Evolutionary conservation across 129 eudicot species (phyloP).

Genomic region (Solidago caesia): DNA sequence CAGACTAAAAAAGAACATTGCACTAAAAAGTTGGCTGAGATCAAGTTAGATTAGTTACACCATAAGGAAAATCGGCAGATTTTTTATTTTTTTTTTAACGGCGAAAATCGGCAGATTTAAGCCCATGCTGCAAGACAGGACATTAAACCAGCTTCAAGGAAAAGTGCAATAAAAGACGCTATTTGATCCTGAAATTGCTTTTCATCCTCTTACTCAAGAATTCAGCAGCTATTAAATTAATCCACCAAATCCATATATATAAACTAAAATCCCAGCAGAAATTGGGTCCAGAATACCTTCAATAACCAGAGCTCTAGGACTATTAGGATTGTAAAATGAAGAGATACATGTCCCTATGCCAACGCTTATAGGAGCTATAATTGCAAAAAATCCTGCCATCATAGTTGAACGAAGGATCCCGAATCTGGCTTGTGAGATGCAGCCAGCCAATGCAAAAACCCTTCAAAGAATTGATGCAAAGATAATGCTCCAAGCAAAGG

Average conservation of each 20-base stretch:
- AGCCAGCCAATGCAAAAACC: conserved; percentile 88
- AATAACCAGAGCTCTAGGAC: conserved; percentile 68
- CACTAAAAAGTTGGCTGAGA: not conserved
- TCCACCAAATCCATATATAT: conserved; percentile 93
- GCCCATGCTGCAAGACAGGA: conserved; percentile 82
- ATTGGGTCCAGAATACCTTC: conserved; percentile 81
- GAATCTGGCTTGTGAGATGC: conserved; percentile 75
- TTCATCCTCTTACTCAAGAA: conserved; percentile 88
- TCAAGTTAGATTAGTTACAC: conserved; percentile 18
- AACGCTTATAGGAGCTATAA: conserved; percentile 71
- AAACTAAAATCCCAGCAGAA: conserved; percentile 78
- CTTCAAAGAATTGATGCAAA: conserved; percentile 87
- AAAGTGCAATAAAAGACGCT: conserved; percentile 62
- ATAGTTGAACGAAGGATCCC: conserved; percentile 42
- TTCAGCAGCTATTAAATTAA: conserved; percentile 91
- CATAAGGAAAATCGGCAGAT: not conserved
- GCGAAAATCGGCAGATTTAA: conserved; percentile 20
- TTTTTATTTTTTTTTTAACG: too few species aligned
- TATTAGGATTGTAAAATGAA: conserved; percentile 61
- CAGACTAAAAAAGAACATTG: not conserved
- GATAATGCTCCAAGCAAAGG: conserved; percentile 81
- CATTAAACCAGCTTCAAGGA: conserved; percentile 83
- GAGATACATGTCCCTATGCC: conserved; percentile 61
- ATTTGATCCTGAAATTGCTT: conserved; percentile 67
- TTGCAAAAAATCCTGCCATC: conserved; percentile 73